Evolutionary conservation across 805 yeast genomes (phyloP).

Genomic region (Kurtzmaniella cleridarum): DNA sequence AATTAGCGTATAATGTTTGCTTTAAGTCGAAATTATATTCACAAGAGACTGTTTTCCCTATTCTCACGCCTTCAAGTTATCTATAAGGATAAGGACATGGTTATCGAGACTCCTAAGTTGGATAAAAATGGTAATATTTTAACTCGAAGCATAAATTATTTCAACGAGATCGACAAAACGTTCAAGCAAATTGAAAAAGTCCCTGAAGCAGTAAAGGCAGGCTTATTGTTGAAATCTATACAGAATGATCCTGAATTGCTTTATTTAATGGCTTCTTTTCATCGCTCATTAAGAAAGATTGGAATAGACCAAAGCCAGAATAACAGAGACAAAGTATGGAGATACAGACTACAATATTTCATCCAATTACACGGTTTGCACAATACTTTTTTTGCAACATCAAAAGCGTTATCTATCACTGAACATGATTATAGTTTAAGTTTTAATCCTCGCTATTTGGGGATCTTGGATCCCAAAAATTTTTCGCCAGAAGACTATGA

Average conservation of each 20-base stretch:
- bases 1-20: too few relatives aligned
- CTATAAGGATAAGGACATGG: slow-evolving; percentile 1
- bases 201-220: slow-evolving; percentile 17
- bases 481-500: slow-evolving; percentile 22
- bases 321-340: slow-evolving; percentile 10
- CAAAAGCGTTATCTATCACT: slow-evolving; percentile 24
- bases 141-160: slow-evolving; percentile 19
- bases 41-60: too few relatives aligned
- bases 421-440: slow-evolving; percentile 24
- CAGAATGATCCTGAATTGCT: slow-evolving; percentile 23
- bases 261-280: slow-evolving; percentile 25
- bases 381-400: slow-evolving; percentile 33
- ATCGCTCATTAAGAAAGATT: slow-evolving; percentile 22
- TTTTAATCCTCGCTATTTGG: slow-evolving; percentile 20
- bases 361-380: slow-evolving; percentile 21
- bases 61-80: not conserved
- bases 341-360: slow-evolving; percentile 15
- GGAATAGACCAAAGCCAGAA: slow-evolving; percentile 18
- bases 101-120: not conserved
- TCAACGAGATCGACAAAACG: slow-evolving; percentile 21
- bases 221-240: slow-evolving; percentile 18
- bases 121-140: slow-evolving; percentile 9
- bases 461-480: slow-evolving; percentile 35
- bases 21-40: too few relatives aligned
- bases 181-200: slow-evolving; percentile 17